A percentile compares a stretch with the other conserved stretches of the same genome.
These are phyloP conservation scores for Abrus pulchellus DNA, from an alignment of 306 rosid genomes.

Conservation along the genomic window DNA sequence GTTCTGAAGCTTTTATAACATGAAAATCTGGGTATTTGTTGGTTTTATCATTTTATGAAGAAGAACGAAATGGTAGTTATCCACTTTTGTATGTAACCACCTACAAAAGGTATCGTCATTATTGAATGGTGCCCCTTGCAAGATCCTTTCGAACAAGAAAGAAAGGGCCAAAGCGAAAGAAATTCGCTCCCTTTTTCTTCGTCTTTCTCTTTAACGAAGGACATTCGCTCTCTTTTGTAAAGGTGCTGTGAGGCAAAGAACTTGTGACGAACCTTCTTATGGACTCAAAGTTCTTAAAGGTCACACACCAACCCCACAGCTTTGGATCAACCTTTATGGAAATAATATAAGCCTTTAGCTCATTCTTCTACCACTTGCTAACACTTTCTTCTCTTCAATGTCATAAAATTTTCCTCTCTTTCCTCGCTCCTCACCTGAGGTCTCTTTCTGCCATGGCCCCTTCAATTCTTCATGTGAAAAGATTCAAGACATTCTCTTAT, in stretches of 20 bases:
- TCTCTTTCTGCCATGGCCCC: slow-evolving; percentile 29
- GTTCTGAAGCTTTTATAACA: neutral
- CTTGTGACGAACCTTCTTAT: slow-evolving; percentile 52
- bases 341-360: slow-evolving; percentile 38
- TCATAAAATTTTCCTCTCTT: slow-evolving; percentile 1
- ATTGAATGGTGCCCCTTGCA: slow-evolving; percentile 45
- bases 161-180: slow-evolving; percentile 20
- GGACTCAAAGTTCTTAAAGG: slow-evolving; percentile 48
- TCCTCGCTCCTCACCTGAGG: slow-evolving; percentile 19
- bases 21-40: slow-evolving; percentile 10
- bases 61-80: slow-evolving; percentile 16
- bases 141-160: slow-evolving; percentile 35
- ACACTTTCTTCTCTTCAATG: slow-evolving; percentile 40
- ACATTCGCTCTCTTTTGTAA: slow-evolving; percentile 51
- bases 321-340: slow-evolving; percentile 48
- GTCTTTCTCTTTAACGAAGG: slow-evolving; percentile 38
- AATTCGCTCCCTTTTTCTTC: slow-evolving; percentile 21
- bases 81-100: neutral
- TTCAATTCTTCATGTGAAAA: slow-evolving; percentile 32
- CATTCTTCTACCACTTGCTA: slow-evolving; percentile 47
- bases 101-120: slow-evolving; percentile 34
- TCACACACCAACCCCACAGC: slow-evolving; percentile 51
- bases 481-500: slow-evolving; percentile 31
- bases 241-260: slow-evolving; percentile 41
- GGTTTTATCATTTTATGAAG: slow-evolving; percentile 4